A percentile compares a stretch with the other conserved stretches of the same genome.
Evolutionary conservation across 768 basidiomycete genomes (phyloP).

Genomic region (Phylloporus scabripes): DNA sequence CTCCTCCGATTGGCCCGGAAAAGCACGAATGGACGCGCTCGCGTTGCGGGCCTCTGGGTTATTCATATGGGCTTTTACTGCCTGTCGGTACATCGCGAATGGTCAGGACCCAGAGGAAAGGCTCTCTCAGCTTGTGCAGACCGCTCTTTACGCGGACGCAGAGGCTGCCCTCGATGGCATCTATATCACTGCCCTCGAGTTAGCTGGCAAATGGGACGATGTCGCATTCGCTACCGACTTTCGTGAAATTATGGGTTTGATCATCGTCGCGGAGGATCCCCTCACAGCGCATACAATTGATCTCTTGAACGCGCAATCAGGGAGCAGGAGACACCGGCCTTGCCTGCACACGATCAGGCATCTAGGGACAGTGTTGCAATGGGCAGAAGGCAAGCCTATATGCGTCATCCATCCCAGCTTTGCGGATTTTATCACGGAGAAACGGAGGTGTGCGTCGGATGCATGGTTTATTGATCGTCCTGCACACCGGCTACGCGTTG

Average conservation of each 20-base stretch:
- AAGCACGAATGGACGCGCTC: constrained; percentile 12
- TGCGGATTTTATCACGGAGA: constrained; percentile 30
- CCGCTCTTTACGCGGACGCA: constrained; percentile 20
- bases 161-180: constrained; percentile 27
- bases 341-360: constrained; percentile 28
- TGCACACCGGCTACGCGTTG: constrained; percentile 18
- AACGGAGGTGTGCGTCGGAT: constrained; percentile 24
- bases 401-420: constrained; percentile 32
- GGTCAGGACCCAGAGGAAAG: constrained; percentile 29
- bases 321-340: constrained; percentile 15
- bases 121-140: constrained; percentile 19
- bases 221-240: constrained; percentile 25
- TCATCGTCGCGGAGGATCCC: constrained; percentile 28
- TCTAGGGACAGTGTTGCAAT: constrained; percentile 25
- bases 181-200: constrained; percentile 29
- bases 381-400: constrained; percentile 25
- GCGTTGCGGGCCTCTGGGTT: constrained; percentile 28
- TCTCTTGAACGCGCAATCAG: constrained; percentile 17
- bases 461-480: constrained; percentile 27
- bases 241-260: constrained; percentile 28
- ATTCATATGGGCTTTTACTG: constrained; percentile 32
- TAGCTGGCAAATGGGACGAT: constrained; percentile 29
- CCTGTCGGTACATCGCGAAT: constrained; percentile 29
- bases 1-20: constrained; percentile 29
- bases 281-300: constrained; percentile 24